These are phyloP conservation scores for Sordariomycetes sp. DNA, from an alignment of 2,329 filamentous ascomycete species.

Conservation along the genomic window DNA sequence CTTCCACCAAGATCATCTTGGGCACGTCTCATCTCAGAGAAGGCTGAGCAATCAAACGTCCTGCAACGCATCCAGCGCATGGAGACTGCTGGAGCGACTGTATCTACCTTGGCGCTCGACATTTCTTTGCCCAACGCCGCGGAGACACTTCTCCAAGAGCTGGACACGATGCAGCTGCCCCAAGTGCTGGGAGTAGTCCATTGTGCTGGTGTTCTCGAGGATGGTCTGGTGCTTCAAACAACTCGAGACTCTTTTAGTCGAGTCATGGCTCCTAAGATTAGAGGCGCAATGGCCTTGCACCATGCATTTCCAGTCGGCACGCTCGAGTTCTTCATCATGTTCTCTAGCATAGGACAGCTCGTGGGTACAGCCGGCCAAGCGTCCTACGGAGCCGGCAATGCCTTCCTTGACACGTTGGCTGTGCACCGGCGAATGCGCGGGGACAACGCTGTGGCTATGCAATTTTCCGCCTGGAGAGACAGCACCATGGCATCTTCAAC, in stretches of 20 bases:
- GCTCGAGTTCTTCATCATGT: conserved; percentile 8
- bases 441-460: conserved; percentile 4
- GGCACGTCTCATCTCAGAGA: not conserved
- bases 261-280: conserved; percentile 19
- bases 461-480: conserved; percentile 5
- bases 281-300: conserved; percentile 20
- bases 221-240: conserved; percentile 14
- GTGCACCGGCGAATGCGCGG: conserved; percentile 8
- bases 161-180: conserved; percentile 10
- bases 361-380: conserved; percentile 17
- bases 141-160: not conserved
- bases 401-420: conserved; percentile 22
- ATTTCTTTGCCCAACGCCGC: not conserved
- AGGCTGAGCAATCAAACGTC: not conserved
- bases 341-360: conserved; percentile 17
- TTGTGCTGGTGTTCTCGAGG: conserved; percentile 26
- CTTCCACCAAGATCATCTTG: not conserved
- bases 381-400: conserved; percentile 23
- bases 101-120: not conserved
- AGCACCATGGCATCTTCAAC: conserved; percentile 6
- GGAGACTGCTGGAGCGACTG: not conserved
- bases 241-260: conserved; percentile 12
- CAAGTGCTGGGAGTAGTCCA: conserved; percentile 28
- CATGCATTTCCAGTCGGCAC: not conserved
- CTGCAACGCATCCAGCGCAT: not conserved